Percentiles rank a stretch among this genome's conserved stretches.
phyloP scores from a whole-genome alignment of 805 yeast species.

The Wickerhamomyces subpelliculosus region DNA sequence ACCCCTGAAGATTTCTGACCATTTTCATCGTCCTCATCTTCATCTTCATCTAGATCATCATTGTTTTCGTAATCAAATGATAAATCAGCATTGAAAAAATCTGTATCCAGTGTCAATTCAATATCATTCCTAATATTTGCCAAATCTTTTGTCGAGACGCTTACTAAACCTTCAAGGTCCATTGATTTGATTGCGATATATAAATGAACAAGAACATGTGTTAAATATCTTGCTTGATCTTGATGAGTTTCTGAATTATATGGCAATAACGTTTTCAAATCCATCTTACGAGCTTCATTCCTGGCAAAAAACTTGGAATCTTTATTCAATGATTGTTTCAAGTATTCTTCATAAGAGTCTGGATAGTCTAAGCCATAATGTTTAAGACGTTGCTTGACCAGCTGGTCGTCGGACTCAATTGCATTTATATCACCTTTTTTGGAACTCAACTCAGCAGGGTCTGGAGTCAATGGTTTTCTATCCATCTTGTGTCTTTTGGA shows the following conservation, averaged over 20 bases:
- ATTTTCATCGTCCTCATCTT: conserved; percentile 29
- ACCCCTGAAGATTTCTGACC: conserved; percentile 31
- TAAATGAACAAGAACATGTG: conserved; percentile 74
- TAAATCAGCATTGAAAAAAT: conserved; percentile 35
- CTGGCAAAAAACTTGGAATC: conserved; percentile 34
- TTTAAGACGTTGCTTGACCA: conserved; percentile 24
- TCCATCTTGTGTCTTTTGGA: neutral
- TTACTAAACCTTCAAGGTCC: conserved; percentile 66
- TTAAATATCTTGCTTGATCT: conserved; percentile 66
- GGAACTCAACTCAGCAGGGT: conserved; percentile 7
- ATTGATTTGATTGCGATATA: conserved; percentile 70
- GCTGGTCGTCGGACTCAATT: conserved; percentile 11
- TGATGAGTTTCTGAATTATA: conserved; percentile 61
- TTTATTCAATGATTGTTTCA: conserved; percentile 23
- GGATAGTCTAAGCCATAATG: conserved; percentile 50
- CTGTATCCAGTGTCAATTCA: conserved; percentile 49
- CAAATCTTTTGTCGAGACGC: conserved; percentile 62
- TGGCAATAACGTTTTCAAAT: conserved; percentile 46
- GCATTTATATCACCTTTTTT: neutral
- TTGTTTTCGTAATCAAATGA: conserved; percentile 28
- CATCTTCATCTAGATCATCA: conserved; percentile 29
- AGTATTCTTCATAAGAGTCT: conserved; percentile 28
- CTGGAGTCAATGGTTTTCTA: conserved; percentile 13
- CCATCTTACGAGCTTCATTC: conserved; percentile 25
- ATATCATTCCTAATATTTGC: conserved; percentile 35